These are phyloP conservation scores for Claviceps cyperi DNA, from an alignment of 2,329 filamentous ascomycete genomes.

Conservation along the genomic window DNA sequence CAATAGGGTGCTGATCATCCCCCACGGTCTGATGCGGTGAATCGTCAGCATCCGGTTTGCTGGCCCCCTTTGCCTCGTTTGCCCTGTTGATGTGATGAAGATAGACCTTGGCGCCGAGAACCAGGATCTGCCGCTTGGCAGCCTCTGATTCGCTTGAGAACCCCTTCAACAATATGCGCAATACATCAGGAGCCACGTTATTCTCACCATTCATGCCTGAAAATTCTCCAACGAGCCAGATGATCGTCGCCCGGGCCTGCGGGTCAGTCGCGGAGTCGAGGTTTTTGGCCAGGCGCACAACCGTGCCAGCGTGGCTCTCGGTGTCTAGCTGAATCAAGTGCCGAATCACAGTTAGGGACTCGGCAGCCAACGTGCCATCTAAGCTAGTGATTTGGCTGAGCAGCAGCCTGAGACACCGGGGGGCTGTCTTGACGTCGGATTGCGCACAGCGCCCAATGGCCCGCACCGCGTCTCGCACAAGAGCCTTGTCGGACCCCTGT, in stretches of 20 bases:
- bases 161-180: conserved; percentile 73
- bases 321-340: conserved; percentile 92
- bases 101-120: conserved; percentile 93
- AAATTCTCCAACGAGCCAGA: conserved; percentile 96
- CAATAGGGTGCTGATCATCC: conserved; percentile 45
- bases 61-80: conserved; percentile 26
- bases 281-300: conserved; percentile 79
- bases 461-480: conserved; percentile 79
- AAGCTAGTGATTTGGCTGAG: conserved; percentile 77
- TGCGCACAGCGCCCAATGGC: conserved; percentile 92
- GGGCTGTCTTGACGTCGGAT: conserved; percentile 52
- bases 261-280: conserved; percentile 79
- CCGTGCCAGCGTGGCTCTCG: conserved; percentile 64
- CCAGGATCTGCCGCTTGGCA: conserved; percentile 79
- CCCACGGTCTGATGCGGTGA: conserved; percentile 12
- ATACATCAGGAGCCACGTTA: conserved; percentile 84
- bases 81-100: conserved; percentile 68
- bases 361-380: conserved; percentile 77
- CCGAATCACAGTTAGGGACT: conserved; percentile 86
- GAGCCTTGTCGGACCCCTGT: conserved; percentile 52
- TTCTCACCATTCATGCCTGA: conserved; percentile 65
- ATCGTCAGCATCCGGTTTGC: conserved; percentile 17
- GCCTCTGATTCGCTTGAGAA: conserved; percentile 74
- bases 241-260: conserved; percentile 80
- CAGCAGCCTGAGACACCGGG: conserved; percentile 68